Evolutionary conservation across 192 early-diverging fungal species (phyloP).

Genomic region (Dispira simplex): DNA sequence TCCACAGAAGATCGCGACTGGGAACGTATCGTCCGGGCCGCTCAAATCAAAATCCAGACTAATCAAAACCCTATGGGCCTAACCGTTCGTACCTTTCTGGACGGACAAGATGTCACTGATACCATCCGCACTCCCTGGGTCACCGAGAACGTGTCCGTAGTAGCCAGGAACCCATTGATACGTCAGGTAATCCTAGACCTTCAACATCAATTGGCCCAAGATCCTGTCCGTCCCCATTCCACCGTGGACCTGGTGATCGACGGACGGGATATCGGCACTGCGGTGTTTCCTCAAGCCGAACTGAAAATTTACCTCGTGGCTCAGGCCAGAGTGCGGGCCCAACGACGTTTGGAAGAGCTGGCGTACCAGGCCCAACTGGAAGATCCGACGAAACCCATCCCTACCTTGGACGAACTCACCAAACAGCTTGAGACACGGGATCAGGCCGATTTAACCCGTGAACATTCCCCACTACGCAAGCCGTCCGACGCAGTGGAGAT

Average conservation of each 20-base stretch:
- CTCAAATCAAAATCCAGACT: no score
- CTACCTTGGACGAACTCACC: conserved; percentile 27
- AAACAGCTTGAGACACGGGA: conserved; percentile 50
- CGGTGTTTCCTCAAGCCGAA: conserved; percentile 56
- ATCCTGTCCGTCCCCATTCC: conserved; percentile 13
- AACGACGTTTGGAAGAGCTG: conserved; percentile 47
- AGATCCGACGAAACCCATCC: neutral
- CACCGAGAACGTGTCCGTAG: conserved; percentile 33
- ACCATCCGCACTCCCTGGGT: conserved; percentile 42
- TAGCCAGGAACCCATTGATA: conserved; percentile 40
- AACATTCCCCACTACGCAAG: conserved; percentile 49
- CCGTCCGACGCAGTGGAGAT: conserved; percentile 54
- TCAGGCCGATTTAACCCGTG: conserved; percentile 42
- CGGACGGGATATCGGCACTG: conserved; percentile 66
- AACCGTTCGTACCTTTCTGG: conserved; percentile 14
- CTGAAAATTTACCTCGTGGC: conserved; percentile 65
- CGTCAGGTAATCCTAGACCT: conserved; percentile 35
- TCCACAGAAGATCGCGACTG: conserved; percentile 12
- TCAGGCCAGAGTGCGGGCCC: conserved; percentile 42
- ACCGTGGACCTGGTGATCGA: conserved; percentile 61
- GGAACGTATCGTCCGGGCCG: no score
- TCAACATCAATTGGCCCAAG: conserved; percentile 33
- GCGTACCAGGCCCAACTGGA: conserved; percentile 16
- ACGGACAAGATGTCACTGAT: conserved; percentile 45
- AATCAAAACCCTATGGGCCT: neutral